Evolutionary conservation across 2,329 filamentous ascomycete species (phyloP), one percentile per base, ranked within the genome.

Genomic region (Lomentospora prolificans): DNA sequence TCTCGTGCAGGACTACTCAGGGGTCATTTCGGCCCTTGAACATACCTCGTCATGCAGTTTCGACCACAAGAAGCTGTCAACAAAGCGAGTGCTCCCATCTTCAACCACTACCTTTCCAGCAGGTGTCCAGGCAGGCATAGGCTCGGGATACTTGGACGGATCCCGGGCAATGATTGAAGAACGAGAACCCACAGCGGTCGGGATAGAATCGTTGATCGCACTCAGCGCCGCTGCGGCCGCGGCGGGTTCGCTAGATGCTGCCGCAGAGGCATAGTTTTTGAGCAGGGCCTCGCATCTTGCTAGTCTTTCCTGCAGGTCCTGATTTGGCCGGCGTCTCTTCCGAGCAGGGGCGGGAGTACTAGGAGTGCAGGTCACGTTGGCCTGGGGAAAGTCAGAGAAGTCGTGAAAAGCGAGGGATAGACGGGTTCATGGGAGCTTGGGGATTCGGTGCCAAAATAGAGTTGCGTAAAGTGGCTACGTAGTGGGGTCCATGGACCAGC

Each of bases 251-350:
- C 33, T 41, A 8, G 46, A 39, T 14, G 68, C 62, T n/a, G 66
- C 69, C 58, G 64, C 66, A 4, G 69, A 70, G 10, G 78, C 78
- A 66, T 83, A 82, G 58, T 79, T 76, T 60, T 80, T 81, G 22
- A 82, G 66, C 39, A 83, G 67, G 60, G 80, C 77, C 61, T 84
- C 80, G 60, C 80, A 82, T 56, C 79, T 72, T 3, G 79, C 78
- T 33, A 84, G 70, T 39, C 80, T 74, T 65, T 84, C 80, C 61
- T 83, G 80, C 10, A 84, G 72, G 61, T 83, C 80, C 61, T 83
- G 80, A 55, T 83, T 82, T 8, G 80, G 80, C 51, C 79, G 71
- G 59, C 78, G 71, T 41, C 80, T 75, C 68, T 82, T 83, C 57
- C 80, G 76, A 27, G 79, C 77, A 4, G 80, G 80, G 6, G 80